These are phyloP conservation scores for Colletotrichum sp. DNA, from an alignment of 2,329 filamentous ascomycete species.

Conservation along the genomic window DNA sequence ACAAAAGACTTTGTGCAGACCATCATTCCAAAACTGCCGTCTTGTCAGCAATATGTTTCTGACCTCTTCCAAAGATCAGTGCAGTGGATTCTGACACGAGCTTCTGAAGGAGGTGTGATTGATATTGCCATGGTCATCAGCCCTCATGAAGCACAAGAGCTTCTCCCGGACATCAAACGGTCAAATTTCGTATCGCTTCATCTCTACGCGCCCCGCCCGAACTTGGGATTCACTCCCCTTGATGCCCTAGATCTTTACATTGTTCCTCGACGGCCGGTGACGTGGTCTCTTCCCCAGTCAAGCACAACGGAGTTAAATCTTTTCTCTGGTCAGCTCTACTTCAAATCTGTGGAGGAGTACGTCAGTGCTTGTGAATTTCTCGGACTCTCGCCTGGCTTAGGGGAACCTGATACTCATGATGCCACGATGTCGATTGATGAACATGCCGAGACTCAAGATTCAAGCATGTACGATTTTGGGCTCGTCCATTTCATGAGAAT, in stretches of 20 bases:
- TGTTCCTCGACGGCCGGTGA: constrained; percentile 27
- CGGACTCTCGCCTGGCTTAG: constrained; percentile 39
- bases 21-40: constrained; percentile 30
- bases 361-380: constrained; percentile 53
- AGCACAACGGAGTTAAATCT: constrained; percentile 58
- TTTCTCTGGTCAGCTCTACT: constrained; percentile 72
- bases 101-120: accelerated
- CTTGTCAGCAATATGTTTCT: constrained; percentile 2
- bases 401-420: no score
- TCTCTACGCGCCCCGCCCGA: constrained; percentile 54
- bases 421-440: constrained; percentile 23
- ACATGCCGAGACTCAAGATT: constrained; percentile 34
- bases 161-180: constrained; percentile 45
- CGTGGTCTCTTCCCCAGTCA: accelerated
- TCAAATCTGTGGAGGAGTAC: constrained; percentile 61
- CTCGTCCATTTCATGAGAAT: constrained; percentile 39
- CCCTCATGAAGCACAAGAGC: constrained; percentile 61
- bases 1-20: constrained; percentile 58
- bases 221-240: constrained; percentile 40
- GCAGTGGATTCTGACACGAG: constrained; percentile 55
- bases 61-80: constrained; percentile 59
- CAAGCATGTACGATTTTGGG: constrained; percentile 32
- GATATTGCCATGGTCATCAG: constrained; percentile 56
- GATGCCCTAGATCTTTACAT: constrained; percentile 52
- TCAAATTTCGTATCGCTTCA: constrained; percentile 47